Evolutionary conservation across 768 basidiomycete genomes (phyloP).

Genomic region (Tylopilus intermedius): DNA sequence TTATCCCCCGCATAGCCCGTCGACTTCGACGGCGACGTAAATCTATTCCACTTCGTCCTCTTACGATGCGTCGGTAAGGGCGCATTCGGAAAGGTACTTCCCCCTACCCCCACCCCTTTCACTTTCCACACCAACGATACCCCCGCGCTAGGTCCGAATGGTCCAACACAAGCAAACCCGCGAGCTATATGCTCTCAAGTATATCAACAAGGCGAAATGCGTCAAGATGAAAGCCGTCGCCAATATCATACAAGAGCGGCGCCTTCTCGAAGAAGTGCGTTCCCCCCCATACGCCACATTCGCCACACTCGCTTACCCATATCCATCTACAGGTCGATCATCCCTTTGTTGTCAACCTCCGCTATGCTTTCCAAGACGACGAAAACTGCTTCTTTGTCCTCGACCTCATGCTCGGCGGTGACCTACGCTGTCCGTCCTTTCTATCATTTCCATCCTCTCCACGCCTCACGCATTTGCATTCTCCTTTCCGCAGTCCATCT

Average conservation of each 20-base stretch:
- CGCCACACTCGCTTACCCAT: neutral
- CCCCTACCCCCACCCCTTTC: neutral
- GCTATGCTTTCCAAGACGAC: constrained; percentile 97
- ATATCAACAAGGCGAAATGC: constrained; percentile 97
- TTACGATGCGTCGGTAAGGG: constrained; percentile 97
- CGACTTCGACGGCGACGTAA: constrained; percentile 93
- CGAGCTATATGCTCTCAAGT: constrained; percentile 94
- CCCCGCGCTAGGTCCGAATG: constrained; percentile 77
- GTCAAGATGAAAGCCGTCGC: constrained; percentile 98
- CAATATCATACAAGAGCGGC: constrained; percentile 94
- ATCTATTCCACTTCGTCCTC: constrained; percentile 94
- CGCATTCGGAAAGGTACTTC: constrained; percentile 89
- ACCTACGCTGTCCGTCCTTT: constrained; percentile 72
- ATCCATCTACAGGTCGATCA: constrained; percentile 73
- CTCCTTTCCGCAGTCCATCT: constrained; percentile 62
- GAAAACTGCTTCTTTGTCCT: constrained; percentile 98
- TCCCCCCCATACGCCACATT: neutral
- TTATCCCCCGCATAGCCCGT: constrained; percentile 54
- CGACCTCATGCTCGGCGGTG: constrained; percentile 95
- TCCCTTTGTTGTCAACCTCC: constrained; percentile 89
- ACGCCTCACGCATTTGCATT: neutral
- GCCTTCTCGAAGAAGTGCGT: constrained; percentile 88
- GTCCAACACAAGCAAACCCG: constrained; percentile 99
- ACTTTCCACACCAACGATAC: constrained; percentile 11
- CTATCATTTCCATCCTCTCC: neutral